Base-by-base conservation (phyloP, 2,329 filamentous ascomycete genomes). In the Exophiala sp. region DNA sequence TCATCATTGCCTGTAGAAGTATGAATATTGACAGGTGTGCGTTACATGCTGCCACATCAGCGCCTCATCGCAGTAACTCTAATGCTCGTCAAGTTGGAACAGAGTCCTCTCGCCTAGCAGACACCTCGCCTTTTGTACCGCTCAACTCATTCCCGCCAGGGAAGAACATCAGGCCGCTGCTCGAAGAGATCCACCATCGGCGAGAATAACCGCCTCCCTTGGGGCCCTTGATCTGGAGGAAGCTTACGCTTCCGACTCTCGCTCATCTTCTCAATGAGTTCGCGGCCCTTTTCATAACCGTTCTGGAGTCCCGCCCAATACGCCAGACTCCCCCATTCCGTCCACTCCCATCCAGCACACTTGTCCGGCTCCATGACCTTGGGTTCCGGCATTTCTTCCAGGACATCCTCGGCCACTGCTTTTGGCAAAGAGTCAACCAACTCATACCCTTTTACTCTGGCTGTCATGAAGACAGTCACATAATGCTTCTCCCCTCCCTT, bases 381-480 rank as follows among this genome's bases (percentile, higher is more conserved):
- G 5, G 62, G 69, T 75, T 64, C 34, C 54, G 87, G 85, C 74
- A 57, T 50, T n/a, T n/a, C 32, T 12, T 42, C 20, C 77, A 29
- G 24, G 24, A 29, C 7, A 29, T 29, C 24, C 5, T 29, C 24
- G 24, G 24, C 24, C 24, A 29, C 24, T 29, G 24, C 24, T 29
- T 29, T 29, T 8, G 24, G 24, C 24, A 29, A 29, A 8, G 24
- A 2, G 5, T 29, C 24, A 29, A 29, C 5, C 75, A 18, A 75
- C 0, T 64, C 59, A 12, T 75, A 71, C 21, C 82, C 75, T 0
- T 71, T 65, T 61, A 81, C 71, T 41, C 69, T 70, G 39, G 80
- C 83, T 0, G 73, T 71, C 57, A 89, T 80, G 61, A 88, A 91
- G 2, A 90, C 68, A 0, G 88, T 91, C 47, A 90, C 76, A 64